Evolutionary conservation across 163 green algal genomes (phyloP).

Genomic region (Scenedesmus sp.): DNA sequence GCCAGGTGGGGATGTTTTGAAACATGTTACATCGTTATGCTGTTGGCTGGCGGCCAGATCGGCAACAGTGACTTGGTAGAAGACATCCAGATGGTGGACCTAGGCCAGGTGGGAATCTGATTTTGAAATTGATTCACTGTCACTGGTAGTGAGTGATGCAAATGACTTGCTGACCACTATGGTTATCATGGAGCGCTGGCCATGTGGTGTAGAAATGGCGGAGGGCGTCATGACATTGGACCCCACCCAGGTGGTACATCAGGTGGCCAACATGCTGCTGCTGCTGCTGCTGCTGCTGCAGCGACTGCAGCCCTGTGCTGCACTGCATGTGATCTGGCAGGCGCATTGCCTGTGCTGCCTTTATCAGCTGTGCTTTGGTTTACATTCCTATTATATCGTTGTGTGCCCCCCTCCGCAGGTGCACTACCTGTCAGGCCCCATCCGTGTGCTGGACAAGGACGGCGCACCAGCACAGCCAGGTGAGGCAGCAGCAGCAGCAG

Average conservation of each 20-base stretch:
- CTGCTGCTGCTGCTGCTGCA: not conserved
- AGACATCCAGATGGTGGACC: conserved; percentile 77
- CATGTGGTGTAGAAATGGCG: no score
- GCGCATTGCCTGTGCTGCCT: not conserved
- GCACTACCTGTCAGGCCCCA: conserved; percentile 78
- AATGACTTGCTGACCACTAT: no score
- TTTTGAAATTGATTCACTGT: no score
- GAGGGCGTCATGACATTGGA: no score
- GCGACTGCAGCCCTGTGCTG: not conserved
- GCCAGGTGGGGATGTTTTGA: not conserved
- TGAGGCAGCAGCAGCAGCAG: not conserved
- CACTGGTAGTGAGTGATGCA: no score
- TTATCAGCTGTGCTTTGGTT: no score
- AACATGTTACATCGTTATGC: not conserved
- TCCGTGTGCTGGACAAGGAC: conserved; percentile 67
- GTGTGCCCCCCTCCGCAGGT: conserved; percentile 49
- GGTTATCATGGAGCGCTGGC: no score
- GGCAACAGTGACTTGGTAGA: conserved; percentile 77
- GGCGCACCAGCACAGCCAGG: conserved; percentile 69
- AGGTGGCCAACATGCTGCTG: not conserved
- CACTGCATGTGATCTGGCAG: not conserved
- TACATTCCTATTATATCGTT: no score
- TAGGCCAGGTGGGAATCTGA: conserved; percentile 23
- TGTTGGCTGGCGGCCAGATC: conserved; percentile 62
- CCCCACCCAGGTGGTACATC: no score